These are phyloP conservation scores for Chalaropsis ovoidea DNA, from an alignment of 2,329 filamentous ascomycete species.

Conservation along the genomic window DNA sequence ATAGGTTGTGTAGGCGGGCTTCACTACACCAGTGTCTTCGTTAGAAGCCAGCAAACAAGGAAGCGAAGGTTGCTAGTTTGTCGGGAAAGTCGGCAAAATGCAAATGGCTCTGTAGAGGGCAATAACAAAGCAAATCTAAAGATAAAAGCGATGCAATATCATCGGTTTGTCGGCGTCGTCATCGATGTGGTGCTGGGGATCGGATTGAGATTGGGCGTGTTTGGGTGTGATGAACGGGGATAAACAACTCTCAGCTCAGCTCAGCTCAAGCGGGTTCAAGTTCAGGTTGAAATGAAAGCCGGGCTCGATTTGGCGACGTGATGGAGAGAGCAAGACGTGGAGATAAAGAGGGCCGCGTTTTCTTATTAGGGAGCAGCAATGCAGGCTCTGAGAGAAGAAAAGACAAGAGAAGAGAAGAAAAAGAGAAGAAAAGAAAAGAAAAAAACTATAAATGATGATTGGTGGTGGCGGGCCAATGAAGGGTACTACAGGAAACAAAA, in stretches of 20 bases:
- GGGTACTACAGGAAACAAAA: background rate
- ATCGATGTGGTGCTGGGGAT: background rate
- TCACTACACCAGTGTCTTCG: background rate
- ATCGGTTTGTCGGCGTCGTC: background rate
- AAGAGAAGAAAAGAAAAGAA: background rate
- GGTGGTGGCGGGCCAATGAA: background rate
- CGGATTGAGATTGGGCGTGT: no score
- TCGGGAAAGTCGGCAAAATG: background rate
- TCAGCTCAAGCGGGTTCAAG: background rate
- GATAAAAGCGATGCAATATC: conserved; percentile 4
- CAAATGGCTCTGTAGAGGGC: background rate
- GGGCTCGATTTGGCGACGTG: background rate
- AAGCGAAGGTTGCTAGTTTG: conserved; percentile 6
- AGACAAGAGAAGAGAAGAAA: background rate
- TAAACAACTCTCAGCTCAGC: background rate
- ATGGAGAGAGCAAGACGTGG: background rate
- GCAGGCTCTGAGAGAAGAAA: background rate
- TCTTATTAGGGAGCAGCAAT: background rate
- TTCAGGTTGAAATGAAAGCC: background rate
- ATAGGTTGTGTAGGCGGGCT: background rate
- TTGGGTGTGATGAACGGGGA: no score
- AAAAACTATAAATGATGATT: conserved; percentile 9
- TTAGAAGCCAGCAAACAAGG: background rate
- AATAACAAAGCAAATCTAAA: background rate
- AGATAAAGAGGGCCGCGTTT: background rate